These are phyloP conservation scores for Rosa hybrid DNA, from an alignment of 331 rosid genomes.

Conservation along the genomic window DNA sequence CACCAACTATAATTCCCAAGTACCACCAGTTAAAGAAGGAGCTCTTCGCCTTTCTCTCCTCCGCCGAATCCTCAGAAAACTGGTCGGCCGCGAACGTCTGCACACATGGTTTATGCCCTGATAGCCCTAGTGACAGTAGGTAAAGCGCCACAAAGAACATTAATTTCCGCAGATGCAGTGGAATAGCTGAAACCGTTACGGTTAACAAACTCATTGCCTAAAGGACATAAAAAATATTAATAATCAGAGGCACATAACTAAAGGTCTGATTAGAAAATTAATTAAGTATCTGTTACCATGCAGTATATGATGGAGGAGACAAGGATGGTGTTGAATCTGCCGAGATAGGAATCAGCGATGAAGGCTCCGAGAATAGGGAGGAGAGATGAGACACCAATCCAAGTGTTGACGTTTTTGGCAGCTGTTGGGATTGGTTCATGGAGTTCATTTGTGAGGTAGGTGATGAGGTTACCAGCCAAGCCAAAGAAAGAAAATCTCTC, in stretches of 20 bases:
- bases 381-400: constrained; percentile 53
- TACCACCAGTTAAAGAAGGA: constrained; percentile 77
- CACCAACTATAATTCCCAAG: constrained; percentile 44
- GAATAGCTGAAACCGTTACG: constrained; percentile 42
- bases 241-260: background rate
- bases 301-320: constrained; percentile 46
- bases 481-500: constrained; percentile 65
- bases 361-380: constrained; percentile 60
- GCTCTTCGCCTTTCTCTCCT: constrained; percentile 53
- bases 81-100: constrained; percentile 77
- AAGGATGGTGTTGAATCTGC: constrained; percentile 62
- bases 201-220: constrained; percentile 58
- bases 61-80: constrained; percentile 48
- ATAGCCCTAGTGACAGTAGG: constrained; percentile 49
- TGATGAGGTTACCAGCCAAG: constrained; percentile 43
- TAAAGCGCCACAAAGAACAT: constrained; percentile 53
- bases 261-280: background rate
- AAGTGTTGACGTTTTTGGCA: constrained; percentile 53
- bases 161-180: constrained; percentile 12
- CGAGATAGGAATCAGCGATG: constrained; percentile 56
- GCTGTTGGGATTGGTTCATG: constrained; percentile 38
- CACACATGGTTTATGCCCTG: constrained; percentile 70
- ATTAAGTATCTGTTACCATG: constrained; percentile 23
- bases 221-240: background rate
- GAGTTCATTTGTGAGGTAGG: constrained; percentile 53